These are phyloP conservation scores for Ramaria sp. DNA, from an alignment of 768 basidiomycete genomes.

Conservation along the genomic window DNA sequence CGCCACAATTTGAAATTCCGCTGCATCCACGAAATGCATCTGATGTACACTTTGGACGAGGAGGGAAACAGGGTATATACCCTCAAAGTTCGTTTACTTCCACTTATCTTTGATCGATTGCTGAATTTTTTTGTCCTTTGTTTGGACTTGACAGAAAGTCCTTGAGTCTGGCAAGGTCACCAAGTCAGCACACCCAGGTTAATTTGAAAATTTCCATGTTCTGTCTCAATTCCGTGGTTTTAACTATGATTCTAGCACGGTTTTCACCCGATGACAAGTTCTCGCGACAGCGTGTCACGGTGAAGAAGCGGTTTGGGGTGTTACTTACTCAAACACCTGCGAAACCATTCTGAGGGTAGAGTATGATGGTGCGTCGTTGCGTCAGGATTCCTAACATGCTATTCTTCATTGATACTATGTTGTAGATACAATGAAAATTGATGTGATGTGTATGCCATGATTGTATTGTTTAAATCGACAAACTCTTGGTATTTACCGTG, in stretches of 20 bases:
- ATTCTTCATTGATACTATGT: not conserved
- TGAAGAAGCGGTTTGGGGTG: constrained; percentile 87
- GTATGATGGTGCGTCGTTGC: no score
- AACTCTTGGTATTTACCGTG: not conserved
- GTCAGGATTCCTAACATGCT: not conserved
- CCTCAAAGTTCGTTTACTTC: constrained; percentile 56
- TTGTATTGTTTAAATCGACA: not conserved
- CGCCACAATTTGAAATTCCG: not conserved
- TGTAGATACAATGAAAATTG: not conserved
- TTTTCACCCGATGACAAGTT: constrained; percentile 99
- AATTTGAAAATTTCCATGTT: not conserved
- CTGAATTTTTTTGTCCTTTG: not conserved
- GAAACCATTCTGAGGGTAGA: constrained; percentile 67
- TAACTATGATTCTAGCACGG: constrained; percentile 46
- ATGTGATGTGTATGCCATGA: not conserved
- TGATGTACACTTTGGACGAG: constrained; percentile 86
- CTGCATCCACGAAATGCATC: constrained; percentile 57
- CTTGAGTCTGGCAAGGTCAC: constrained; percentile 75
- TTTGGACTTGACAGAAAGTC: constrained; percentile 75
- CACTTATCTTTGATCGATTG: not conserved
- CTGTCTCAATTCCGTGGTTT: not conserved
- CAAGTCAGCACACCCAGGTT: constrained; percentile 96
- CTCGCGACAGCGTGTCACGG: constrained; percentile 91
- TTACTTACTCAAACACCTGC: constrained; percentile 83
- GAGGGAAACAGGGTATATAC: constrained; percentile 81